phyloP scores from a whole-genome alignment of 495 filamentous ascomycete species.

The Aspergillus nanangensis region DNA sequence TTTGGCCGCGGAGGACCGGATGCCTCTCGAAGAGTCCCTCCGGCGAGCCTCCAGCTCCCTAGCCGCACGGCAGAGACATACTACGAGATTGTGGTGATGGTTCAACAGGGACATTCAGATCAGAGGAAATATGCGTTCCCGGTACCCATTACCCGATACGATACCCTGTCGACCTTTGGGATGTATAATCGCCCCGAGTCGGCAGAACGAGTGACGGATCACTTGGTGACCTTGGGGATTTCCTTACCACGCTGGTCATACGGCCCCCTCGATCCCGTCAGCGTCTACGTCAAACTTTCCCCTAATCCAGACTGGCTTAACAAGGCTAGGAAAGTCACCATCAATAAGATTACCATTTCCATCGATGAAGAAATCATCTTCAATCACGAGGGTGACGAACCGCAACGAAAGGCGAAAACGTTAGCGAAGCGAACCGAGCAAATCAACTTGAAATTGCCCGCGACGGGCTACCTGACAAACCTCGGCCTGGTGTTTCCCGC shows the following conservation, averaged over 20 bases:
- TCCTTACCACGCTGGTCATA: constrained; percentile 95
- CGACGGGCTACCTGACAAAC: constrained; percentile 85
- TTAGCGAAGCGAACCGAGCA: constrained; percentile 78
- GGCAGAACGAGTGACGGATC: constrained; percentile 79
- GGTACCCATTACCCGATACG: constrained; percentile 86
- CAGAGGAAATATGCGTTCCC: constrained; percentile 90
- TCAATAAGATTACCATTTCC: constrained; percentile 85
- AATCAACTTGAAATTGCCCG: constrained; percentile 78
- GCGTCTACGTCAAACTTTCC: constrained; percentile 86
- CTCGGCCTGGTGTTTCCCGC: constrained; percentile 87
- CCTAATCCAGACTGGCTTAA: constrained; percentile 88
- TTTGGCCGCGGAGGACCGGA: constrained; percentile 88
- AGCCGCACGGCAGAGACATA: constrained; percentile 92
- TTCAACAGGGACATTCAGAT: constrained; percentile 81
- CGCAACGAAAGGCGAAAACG: constrained; percentile 82
- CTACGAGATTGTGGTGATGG: constrained; percentile 93
- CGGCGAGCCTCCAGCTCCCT: constrained; percentile 84
- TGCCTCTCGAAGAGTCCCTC: constrained; percentile 80
- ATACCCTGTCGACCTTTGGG: constrained; percentile 95
- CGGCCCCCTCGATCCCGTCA: constrained; percentile 90
- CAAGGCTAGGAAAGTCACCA: constrained; percentile 89
- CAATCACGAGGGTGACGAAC: constrained; percentile 97
- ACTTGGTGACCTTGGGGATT: constrained; percentile 86
- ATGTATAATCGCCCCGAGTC: constrained; percentile 98
- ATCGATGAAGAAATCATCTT: constrained; percentile 98